Percentiles rank a stretch among this genome's conserved stretches.
Evolutionary conservation across 768 basidiomycete species (phyloP).

Genomic region (Leccinellum rugosiceps): DNA sequence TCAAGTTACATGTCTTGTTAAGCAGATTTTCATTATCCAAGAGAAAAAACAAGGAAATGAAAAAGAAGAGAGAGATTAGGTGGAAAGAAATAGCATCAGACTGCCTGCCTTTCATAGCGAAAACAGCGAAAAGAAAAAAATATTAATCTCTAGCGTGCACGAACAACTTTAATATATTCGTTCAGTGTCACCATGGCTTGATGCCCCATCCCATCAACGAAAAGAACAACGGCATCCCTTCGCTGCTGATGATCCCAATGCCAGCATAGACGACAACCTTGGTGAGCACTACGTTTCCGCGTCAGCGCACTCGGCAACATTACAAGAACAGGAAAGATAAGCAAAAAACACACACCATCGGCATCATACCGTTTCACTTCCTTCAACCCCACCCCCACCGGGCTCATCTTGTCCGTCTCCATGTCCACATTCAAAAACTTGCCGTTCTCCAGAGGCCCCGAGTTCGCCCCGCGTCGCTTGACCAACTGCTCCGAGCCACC

Average conservation of each 20-base stretch:
- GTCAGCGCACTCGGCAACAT: conserved; percentile 5
- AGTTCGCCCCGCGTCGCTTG: conserved; percentile 23
- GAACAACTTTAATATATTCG: background rate
- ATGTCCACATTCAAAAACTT: conserved; percentile 29
- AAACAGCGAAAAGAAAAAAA: background rate
- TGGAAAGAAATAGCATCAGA: background rate
- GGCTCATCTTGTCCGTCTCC: conserved; percentile 32
- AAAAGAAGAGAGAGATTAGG: background rate
- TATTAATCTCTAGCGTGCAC: background rate
- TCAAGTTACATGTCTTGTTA: no score
- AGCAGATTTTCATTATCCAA: background rate
- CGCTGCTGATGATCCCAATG: conserved; percentile 67
- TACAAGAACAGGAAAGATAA: background rate
- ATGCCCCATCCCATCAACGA: conserved; percentile 69
- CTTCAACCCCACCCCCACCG: background rate
- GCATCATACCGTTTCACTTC: conserved; percentile 77
- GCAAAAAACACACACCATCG: conserved; percentile 62
- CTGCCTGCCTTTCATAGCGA: background rate
- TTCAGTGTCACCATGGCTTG: conserved; percentile 30
- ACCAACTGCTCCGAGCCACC: conserved; percentile 35
- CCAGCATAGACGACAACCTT: conserved; percentile 90
- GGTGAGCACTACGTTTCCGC: conserved; percentile 60
- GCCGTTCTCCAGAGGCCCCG: conserved; percentile 16
- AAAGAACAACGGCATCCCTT: conserved; percentile 64
- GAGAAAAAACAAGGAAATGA: background rate